Percentiles rank a stretch among this genome's conserved stretches.
Evolutionary conservation across 192 early-diverging fungal genomes (phyloP).

Genomic region (Coemansia sp.): DNA sequence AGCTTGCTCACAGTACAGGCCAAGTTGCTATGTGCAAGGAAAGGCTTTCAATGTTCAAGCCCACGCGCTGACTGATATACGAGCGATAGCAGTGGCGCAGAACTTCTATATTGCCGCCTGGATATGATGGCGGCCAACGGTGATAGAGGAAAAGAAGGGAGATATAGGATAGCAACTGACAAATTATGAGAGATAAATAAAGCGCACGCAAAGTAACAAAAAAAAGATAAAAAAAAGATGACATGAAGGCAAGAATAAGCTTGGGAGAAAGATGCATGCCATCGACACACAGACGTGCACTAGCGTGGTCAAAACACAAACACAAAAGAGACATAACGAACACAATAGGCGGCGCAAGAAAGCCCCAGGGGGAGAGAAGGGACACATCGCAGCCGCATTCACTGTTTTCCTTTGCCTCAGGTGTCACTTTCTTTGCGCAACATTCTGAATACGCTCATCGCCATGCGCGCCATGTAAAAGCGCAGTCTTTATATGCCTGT

Average conservation of each 20-base stretch:
- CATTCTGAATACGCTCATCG: conserved; percentile 10
- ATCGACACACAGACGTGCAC: conserved; percentile 1
- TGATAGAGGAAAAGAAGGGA: neutral
- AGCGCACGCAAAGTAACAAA: conserved; percentile 4
- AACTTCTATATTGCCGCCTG: neutral
- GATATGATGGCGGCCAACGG: neutral
- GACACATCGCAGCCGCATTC: conserved; percentile 2
- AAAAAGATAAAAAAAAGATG: neutral
- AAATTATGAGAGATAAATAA: neutral
- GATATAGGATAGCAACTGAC: neutral
- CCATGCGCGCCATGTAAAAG: neutral
- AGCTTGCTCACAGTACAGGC: neutral
- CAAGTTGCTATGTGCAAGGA: neutral
- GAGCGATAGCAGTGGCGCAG: neutral
- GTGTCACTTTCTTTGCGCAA: conserved; percentile 12
- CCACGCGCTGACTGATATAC: neutral
- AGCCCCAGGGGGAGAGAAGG: conserved; percentile 4
- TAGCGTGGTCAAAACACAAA: conserved; percentile 12
- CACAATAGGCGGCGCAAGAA: conserved; percentile 13
- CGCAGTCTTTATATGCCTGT: neutral
- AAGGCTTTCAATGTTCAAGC: neutral
- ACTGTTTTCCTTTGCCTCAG: conserved; percentile 8
- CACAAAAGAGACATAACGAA: conserved; percentile 6
- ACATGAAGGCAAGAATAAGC: neutral
- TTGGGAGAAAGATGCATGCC: conserved; percentile 1